Base-by-base conservation (phyloP, 768 basidiomycete species). In the Hygrocybe punicea region DNA sequence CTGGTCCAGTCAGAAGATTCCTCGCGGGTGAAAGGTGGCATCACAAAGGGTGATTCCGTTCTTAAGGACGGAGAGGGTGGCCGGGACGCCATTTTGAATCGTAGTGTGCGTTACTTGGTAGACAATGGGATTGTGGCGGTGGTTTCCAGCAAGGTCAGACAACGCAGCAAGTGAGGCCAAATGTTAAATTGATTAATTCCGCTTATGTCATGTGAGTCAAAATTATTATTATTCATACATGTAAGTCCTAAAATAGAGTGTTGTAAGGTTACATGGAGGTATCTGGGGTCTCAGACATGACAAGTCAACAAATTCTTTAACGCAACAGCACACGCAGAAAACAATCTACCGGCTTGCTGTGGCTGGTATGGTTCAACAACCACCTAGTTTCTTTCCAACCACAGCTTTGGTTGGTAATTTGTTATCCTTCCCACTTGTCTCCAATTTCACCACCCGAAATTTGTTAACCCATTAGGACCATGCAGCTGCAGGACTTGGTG, bases 401-500 rank as follows among this genome's bases (percentile, higher is more conserved):
- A 75, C 78, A 58, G 78, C 81, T 49, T 65, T 81, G 67, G 80
- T 80, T 60, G 57, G 74, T 65, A 24, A 25, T 39, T 23, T 24
- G 24, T 23, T 7, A 23, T 23, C 40, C 16, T 37, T 51, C 47
- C 33, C 7, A 23, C 51, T 37, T 10, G 34, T 47, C 21, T 58
- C 39, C 7, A 24, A 29, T 44, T 11, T 49, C 14, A 48, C 24
- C 13, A 49, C 14, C 25, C n/a, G n/a, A n/a, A n/a, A n/a, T n/a
- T n/a, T n/a, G n/a, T n/a, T n/a, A n/a, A 55, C 29, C 45, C 21
- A 36, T 13, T 63, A 96, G 92, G 97, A 98, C 72, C 94, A 98
- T 85, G 94, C 96, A 33, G 84, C 85, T 53, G 92, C 93, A 44
- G 97, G 97, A 55, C 82, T 98, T 51, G 88, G 91, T 51, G 95